phyloP scores from a whole-genome alignment of 116 monocot species.

The Dioscorea cayenensis region DNA sequence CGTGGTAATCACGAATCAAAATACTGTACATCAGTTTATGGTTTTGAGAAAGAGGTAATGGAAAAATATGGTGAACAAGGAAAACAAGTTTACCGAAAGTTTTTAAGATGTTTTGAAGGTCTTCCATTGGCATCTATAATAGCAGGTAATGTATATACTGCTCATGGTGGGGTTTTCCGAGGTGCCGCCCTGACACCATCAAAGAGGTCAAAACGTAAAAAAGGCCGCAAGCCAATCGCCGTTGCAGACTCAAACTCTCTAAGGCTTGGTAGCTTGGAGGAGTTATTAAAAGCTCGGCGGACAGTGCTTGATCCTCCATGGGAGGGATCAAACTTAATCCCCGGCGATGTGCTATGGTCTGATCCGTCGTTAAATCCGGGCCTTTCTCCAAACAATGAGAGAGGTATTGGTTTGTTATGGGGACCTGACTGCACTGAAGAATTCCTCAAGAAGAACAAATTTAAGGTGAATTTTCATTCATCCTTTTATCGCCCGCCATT shows the following conservation, averaged over 20 bases:
- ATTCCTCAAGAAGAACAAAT: slow-evolving; percentile 65
- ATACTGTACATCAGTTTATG: slow-evolving; percentile 96
- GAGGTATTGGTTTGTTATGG: slow-evolving; percentile 90
- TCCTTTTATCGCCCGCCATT: neutral
- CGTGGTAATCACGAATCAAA: slow-evolving; percentile 99
- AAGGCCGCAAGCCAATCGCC: slow-evolving; percentile 29
- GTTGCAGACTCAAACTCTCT: slow-evolving; percentile 23
- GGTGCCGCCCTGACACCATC: slow-evolving; percentile 26
- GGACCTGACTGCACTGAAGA: slow-evolving; percentile 88
- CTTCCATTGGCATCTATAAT: slow-evolving; percentile 92
- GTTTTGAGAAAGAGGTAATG: slow-evolving; percentile 94
- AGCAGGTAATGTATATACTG: slow-evolving; percentile 78
- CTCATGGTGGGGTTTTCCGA: slow-evolving; percentile 95
- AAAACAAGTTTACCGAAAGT: slow-evolving; percentile 75
- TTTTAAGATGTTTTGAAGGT: slow-evolving; percentile 91
- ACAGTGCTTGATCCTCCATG: slow-evolving; percentile 90
- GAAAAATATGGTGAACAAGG: slow-evolving; percentile 80
- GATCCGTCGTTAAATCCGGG: slow-evolving; percentile 68
- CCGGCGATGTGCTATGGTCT: slow-evolving; percentile 96
- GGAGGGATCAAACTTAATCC: slow-evolving; percentile 80
- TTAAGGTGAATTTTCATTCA: slow-evolving; percentile 50
- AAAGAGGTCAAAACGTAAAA: slow-evolving; percentile 71
- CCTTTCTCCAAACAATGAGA: slow-evolving; percentile 74
- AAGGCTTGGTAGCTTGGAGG: slow-evolving; percentile 81
- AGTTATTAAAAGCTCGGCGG: slow-evolving; percentile 72